phyloP scores from a whole-genome alignment of 2,329 filamentous ascomycete genomes.

The Clonostachys rhizophaga region DNA sequence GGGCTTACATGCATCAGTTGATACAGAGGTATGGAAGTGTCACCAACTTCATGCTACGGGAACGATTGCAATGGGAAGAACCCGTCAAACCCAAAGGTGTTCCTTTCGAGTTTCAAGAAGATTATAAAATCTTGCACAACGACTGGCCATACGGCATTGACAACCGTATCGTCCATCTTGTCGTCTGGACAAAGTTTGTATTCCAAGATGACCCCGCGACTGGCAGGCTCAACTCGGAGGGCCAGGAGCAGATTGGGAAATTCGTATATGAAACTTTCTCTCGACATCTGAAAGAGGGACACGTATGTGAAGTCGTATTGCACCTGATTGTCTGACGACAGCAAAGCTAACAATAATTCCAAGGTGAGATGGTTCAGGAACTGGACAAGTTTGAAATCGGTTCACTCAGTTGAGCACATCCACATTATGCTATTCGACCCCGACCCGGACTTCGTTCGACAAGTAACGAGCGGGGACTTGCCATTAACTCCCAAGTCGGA shows the following conservation, averaged over 20 bases:
- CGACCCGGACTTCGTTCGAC: conserved; percentile 61
- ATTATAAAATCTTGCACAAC: conserved; percentile 76
- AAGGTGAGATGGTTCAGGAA: conserved; percentile 58
- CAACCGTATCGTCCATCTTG: conserved; percentile 71
- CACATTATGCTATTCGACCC: conserved; percentile 87
- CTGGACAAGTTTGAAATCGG: conserved; percentile 78
- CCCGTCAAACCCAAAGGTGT: conserved; percentile 24
- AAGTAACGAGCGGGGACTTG: conserved; percentile 71
- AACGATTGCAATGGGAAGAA: conserved; percentile 66
- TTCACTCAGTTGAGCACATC: conserved; percentile 87
- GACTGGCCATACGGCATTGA: conserved; percentile 95
- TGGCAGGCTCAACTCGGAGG: conserved; percentile 62
- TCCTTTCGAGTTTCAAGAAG: conserved; percentile 41
- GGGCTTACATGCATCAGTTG: conserved; percentile 62
- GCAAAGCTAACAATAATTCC: too few relatives aligned
- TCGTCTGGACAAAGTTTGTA: conserved; percentile 90
- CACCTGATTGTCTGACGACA: neutral
- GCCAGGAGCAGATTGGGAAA: conserved; percentile 60
- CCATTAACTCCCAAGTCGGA: conserved; percentile 38
- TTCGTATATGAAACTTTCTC: conserved; percentile 69
- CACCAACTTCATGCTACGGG: conserved; percentile 67
- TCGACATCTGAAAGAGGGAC: conserved; percentile 39
- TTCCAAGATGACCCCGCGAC: conserved; percentile 63
- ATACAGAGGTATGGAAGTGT: conserved; percentile 68
- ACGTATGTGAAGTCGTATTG: conserved; percentile 34